Evolutionary conservation across 805 yeast species (phyloP), one percentile per base, ranked within the genome.

Genomic region (Wickerhamiella nectarea): DNA sequence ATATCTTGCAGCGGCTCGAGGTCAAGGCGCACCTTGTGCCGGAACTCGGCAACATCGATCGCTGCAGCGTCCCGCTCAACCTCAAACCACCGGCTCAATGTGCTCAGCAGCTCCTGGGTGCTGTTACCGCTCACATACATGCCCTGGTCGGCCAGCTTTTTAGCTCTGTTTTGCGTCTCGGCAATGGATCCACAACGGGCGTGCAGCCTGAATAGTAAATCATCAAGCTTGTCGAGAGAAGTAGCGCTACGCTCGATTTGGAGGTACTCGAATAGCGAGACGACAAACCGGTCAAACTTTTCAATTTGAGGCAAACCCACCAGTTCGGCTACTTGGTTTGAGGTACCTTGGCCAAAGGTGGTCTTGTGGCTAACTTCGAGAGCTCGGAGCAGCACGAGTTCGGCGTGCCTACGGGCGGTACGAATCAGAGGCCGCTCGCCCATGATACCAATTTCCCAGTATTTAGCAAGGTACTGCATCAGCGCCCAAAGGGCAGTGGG

Each of bases 391-490:
- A 59, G 51, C 17, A 58, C 43, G 19, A 41, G 39, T 18, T 40
- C 34, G 10, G 56, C 52, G 33, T 56, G 60, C n/a, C 15, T 34
- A 6, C 55, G 50, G 6, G 61, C 59, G 1, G 43, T 41, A 18
- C 39, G 24, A 15, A 51, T 49, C 18, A 52, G 28, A 3, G 56
- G 55, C 28, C 52, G 49, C 35, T 38, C 15, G 3, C 57, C 57
- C 34, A 29, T 42, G 11, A 55, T 22, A 21, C 59, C 58, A 19
- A 37, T 15, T 31, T 48, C 50, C 62, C 62, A 58, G 44, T 47
- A 48, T 36, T 43, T 42, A 12, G 50, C 45, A 14, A 56, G 46
- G 39, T 41, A 55, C 38, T 48, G 53, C 54, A 55, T 56, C 26
- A 56, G 38, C 0, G 54, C 50, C 24, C 53, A 49, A 33, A 57